Evolutionary conservation across 2,329 filamentous ascomycete species (phyloP).

Genomic region (Talaromyces sp.): DNA sequence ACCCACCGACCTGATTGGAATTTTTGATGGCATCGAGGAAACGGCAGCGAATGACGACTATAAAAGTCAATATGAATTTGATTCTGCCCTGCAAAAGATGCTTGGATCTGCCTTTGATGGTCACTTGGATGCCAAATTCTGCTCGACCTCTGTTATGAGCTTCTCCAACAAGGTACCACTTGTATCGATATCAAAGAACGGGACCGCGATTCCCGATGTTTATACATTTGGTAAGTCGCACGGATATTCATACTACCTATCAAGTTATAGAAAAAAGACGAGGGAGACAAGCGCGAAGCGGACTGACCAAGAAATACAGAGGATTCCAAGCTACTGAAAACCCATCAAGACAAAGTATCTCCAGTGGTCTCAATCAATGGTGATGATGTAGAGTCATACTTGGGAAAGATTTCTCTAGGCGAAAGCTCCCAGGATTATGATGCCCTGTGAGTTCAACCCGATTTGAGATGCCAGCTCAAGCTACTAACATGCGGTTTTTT

Average conservation of each 20-base stretch:
- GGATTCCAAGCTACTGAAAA: background rate
- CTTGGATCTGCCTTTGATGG: conserved; percentile 63
- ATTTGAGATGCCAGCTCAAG: too few relatives aligned
- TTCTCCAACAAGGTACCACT: conserved; percentile 46
- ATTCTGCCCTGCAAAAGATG: conserved; percentile 55
- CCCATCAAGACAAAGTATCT: conserved; percentile 40
- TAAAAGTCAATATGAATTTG: conserved; percentile 56
- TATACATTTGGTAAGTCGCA: conserved; percentile 35
- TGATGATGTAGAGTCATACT: conserved; percentile 49
- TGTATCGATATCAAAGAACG: conserved; percentile 62
- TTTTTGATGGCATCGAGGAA: conserved; percentile 47
- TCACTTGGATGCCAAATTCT: conserved; percentile 46
- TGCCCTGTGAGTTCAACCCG: conserved; percentile 51
- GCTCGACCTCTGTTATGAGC: conserved; percentile 41
- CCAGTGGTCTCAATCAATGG: conserved; percentile 59
- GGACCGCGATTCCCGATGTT: conserved; percentile 57
- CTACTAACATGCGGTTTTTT: too few relatives aligned
- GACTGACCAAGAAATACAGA: too few relatives aligned
- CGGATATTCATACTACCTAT: too few relatives aligned
- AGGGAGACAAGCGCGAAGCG: too few relatives aligned
- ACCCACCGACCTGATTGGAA: conserved; percentile 49
- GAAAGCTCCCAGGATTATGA: conserved; percentile 57
- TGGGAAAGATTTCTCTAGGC: conserved; percentile 47
- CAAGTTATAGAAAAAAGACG: too few relatives aligned
- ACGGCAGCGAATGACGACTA: conserved; percentile 48